Evolutionary conservation across 306 rosid genomes (phyloP).

Genomic region (Fragaria iinumae): DNA sequence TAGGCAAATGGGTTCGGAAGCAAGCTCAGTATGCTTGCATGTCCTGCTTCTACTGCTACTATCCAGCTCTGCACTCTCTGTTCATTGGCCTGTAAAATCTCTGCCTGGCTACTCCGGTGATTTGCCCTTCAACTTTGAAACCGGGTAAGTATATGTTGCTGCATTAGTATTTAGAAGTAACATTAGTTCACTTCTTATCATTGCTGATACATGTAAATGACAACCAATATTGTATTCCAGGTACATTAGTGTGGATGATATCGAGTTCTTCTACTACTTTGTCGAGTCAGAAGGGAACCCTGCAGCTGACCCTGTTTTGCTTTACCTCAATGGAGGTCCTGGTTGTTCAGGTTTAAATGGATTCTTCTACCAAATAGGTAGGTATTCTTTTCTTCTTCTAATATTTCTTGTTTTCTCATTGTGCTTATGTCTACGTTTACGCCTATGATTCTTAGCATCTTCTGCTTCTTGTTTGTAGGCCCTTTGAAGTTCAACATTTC

Average conservation of each 20-base stretch:
- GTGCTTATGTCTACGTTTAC: not conserved
- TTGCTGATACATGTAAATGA: not conserved
- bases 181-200: not conserved
- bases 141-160: constrained; percentile 12
- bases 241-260: constrained; percentile 17
- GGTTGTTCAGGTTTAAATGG: constrained; percentile 26
- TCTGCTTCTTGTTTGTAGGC: not conserved
- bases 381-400: not conserved
- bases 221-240: not conserved
- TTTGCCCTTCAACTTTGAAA: constrained; percentile 14
- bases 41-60: constrained; percentile 15
- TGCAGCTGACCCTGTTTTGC: constrained; percentile 18
- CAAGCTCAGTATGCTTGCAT: constrained; percentile 6
- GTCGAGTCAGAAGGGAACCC: constrained; percentile 21
- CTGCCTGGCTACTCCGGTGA: constrained; percentile 23
- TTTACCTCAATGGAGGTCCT: constrained; percentile 27
- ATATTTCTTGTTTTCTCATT: not conserved
- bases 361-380: constrained; percentile 26
- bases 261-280: constrained; percentile 27
- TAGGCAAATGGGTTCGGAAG: constrained; percentile 3
- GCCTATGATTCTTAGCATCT: not conserved
- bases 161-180: not conserved
- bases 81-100: constrained; percentile 15
- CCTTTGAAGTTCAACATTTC: constrained; percentile 23
- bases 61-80: not conserved